Evolutionary conservation across 192 early-diverging fungal species (phyloP), one percentile per base, ranked within the genome.

Genomic region (Gonapodya prolifera): DNA sequence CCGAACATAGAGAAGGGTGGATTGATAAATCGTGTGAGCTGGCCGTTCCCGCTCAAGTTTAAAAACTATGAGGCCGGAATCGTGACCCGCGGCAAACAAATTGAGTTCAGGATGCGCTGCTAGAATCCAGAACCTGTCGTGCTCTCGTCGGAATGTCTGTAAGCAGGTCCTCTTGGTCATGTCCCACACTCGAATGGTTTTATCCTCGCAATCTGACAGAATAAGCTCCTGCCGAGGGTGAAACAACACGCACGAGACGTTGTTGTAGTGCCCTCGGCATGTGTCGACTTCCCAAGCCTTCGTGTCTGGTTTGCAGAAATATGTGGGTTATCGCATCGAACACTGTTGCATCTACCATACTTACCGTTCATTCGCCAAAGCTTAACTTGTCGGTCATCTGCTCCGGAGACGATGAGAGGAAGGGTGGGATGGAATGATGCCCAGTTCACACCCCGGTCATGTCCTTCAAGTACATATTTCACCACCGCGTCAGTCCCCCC

Each of bases 271-370:
- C 2, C 96, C 98, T 33, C 98, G 91, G 87, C 95, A 98, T 30
- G 96, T 97, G 81, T 99, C 96, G n/a, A 99, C 93, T 82, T 99
- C 98, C 98, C 98, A 99, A 23, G 98, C 98, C 82, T 93, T 91
- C 35, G 94, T 93, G 79, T 99, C 96, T 94, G 82, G 34, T 35
- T 30, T 61, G 69, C 31, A 34, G 29, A 30, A 2, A 85, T 23
- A 33, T 29, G 8, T 61, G 8, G 23, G 8, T 8, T 32, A 32
- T 16, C 8, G 13, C 71, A 8, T 29, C 2, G 2, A 8, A 32
- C 71, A 13, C 32, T 16, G 18, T 2, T 30, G 83, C 32, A 70
- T 17, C 29, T 34, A 31, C n/a, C 18, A 33, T 30, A 30, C 69
- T 30, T 86, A 94, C 92, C 94, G 82, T 96, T 98, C 94, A 96